Conservation (phyloP, 306 rosid species). For the Acmispon strigosus region DNA sequence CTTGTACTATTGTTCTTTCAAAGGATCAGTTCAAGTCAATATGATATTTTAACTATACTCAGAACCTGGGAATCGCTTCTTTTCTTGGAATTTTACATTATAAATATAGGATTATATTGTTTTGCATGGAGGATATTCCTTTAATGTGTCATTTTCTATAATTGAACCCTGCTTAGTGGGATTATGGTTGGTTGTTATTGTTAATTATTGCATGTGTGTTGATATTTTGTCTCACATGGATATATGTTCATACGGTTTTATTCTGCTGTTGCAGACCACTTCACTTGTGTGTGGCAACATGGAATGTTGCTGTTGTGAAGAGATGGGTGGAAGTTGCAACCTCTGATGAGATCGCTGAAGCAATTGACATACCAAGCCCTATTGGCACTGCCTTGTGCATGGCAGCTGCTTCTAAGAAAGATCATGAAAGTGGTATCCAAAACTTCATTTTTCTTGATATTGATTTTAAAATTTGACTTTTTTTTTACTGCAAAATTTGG, state of each 20-base stretch:
- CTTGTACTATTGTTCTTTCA: too few species aligned
- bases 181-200: background rate
- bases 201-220: background rate
- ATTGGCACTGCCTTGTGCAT: constrained; percentile 93
- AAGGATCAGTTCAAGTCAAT: background rate
- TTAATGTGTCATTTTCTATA: background rate
- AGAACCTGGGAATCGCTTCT: background rate
- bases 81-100: constrained; percentile 3
- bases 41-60: background rate
- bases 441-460: constrained; percentile 17
- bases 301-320: constrained; percentile 92
- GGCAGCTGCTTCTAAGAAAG: constrained; percentile 97
- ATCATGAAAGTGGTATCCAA: constrained; percentile 79
- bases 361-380: constrained; percentile 75
- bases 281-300: constrained; percentile 90
- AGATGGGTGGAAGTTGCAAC: constrained; percentile 93
- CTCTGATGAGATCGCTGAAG: constrained; percentile 71
- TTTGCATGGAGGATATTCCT: background rate
- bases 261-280: constrained; percentile 63
- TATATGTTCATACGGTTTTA: constrained; percentile 8
- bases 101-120: background rate
- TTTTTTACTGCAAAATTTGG: background rate
- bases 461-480: constrained; percentile 6
- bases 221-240: constrained; percentile 5
- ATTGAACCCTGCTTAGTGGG: constrained; percentile 4